Percentiles rank a stretch among this genome's conserved stretches.
Conservation (phyloP, 2,329 filamentous ascomycete genomes). For the Penicillium fuscoglaucum region DNA sequence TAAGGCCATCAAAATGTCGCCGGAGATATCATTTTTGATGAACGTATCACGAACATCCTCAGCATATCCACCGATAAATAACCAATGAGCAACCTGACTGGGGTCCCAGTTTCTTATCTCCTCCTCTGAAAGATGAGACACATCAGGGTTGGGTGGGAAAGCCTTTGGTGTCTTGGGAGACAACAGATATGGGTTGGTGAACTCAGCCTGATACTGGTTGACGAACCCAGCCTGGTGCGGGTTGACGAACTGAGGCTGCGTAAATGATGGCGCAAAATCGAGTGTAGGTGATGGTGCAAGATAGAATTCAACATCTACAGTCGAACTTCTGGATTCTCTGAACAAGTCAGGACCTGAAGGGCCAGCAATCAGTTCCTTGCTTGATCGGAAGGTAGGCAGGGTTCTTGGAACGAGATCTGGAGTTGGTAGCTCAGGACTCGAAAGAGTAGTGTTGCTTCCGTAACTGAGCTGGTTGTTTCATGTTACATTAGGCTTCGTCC, state of each 20-base stretch:
- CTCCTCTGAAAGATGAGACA: conserved; percentile 28
- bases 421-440: conserved; percentile 72
- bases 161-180: conserved; percentile 52
- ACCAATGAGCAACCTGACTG: conserved; percentile 16
- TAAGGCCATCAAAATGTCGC: conserved; percentile 78
- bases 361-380: conserved; percentile 65
- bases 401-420: conserved; percentile 67
- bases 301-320: conserved; percentile 22
- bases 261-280: not conserved
- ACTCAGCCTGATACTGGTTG: not conserved
- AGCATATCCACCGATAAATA: conserved; percentile 8
- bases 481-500: not conserved
- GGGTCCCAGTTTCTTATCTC: conserved; percentile 18
- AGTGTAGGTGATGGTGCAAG: conserved; percentile 19
- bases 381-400: conserved; percentile 57
- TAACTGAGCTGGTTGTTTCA: conserved; percentile 25
- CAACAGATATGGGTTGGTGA: not conserved
- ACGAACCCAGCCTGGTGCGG: not conserved
- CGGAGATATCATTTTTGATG: conserved; percentile 87
- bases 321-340: conserved; percentile 53
- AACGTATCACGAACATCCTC: conserved; percentile 72
- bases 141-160: conserved; percentile 45
- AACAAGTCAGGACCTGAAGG: conserved; percentile 90
- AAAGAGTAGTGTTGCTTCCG: conserved; percentile 80
- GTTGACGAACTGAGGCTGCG: not conserved